phyloP scores from a whole-genome alignment of 1,139 yeast species.

The Casaregolazyma lundiana region DNA sequence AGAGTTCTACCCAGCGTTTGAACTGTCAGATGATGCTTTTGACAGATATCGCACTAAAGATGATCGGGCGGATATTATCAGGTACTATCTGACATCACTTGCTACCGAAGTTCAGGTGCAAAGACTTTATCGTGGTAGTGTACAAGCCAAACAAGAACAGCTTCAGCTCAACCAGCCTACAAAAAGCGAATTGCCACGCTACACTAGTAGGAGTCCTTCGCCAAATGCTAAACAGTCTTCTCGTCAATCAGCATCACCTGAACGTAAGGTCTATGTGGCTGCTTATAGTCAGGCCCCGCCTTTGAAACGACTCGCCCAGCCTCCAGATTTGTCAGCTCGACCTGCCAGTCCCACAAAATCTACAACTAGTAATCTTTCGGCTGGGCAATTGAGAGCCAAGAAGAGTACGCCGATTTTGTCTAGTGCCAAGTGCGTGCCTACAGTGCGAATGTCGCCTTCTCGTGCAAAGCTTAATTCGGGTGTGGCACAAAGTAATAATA shows the following conservation, averaged over 20 bases:
- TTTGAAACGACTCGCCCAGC: conserved; percentile 7
- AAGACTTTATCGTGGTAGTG: conserved; percentile 47
- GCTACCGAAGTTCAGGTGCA: conserved; percentile 62
- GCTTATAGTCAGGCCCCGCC: conserved; percentile 4
- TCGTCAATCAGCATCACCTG: conserved; percentile 7
- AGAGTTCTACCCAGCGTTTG: conserved; percentile 12
- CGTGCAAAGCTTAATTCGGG: conserved; percentile 1
- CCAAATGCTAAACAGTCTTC: neutral
- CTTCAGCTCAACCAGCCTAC: conserved; percentile 1
- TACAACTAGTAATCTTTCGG: conserved; percentile 12
- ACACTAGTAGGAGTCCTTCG: conserved; percentile 7
- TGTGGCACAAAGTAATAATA: neutral
- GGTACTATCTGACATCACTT: conserved; percentile 44
- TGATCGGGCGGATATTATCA: conserved; percentile 45
- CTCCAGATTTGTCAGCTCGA: conserved; percentile 12
- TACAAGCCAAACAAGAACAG: conserved; percentile 22
- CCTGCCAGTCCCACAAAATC: conserved; percentile 5
- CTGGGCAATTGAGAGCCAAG: neutral
- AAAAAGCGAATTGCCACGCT: conserved; percentile 2
- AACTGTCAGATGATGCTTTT: conserved; percentile 7
- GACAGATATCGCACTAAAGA: conserved; percentile 31
- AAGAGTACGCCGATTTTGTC: neutral
- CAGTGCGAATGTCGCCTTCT: conserved; percentile 10
- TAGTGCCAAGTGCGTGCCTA: conserved; percentile 1
- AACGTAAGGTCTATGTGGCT: conserved; percentile 1